Base-by-base conservation (phyloP, 2,329 filamentous ascomycete species). In the Cordyceps fumosorosea region DNA sequence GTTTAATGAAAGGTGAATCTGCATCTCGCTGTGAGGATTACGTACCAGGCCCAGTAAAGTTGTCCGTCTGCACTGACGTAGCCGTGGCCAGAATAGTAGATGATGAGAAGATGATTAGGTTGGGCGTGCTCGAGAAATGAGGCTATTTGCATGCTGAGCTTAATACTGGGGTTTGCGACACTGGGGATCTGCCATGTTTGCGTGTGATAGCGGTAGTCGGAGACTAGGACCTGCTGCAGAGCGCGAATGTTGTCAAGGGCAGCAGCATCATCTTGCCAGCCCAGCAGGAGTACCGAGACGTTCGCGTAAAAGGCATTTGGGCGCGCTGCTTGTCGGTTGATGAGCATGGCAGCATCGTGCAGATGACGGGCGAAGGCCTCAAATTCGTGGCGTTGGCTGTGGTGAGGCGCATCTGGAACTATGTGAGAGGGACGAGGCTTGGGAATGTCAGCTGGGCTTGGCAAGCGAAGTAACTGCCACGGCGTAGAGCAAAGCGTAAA, bases 311-410 rank as follows among this genome's bases (percentile, higher is more conserved):
- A 32, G 16, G 45, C 2, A 16, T 1, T 26, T 80, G 80, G 3
- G 79, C 78, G 80, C 69, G 86, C 82, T 52, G 83, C 83, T 73
- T 87, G 84, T 65, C 83, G 80, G 70, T 86, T 84, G 66, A 88
- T 86, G 68, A 86, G 77, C 81, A 87, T 86, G 66, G 85, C 85
- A 56, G 85, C 85, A 79, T 88, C 85, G 70, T 88, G 85, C 51
- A 88, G 79, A 74, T 88, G 85, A 53, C 85, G 81, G 64, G 85
- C 85, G 70, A 88, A 88, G 59, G 83, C 81, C 72, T 88, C 85
- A 73, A 88, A 88, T 68, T 87, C 84, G 73, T 84, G 80, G 66
- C 82, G 80, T 67, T 84, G 80, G 61, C 73, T 70, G 67, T 70
- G 71, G 14, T 54, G 58, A 37, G 58, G 58, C 50, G 58, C 58